A percentile compares a stretch with the other conserved stretches of the same genome.
Evolutionary conservation across 352 stramenopile species (phyloP).

Genomic region (Phytophthora melonis): DNA sequence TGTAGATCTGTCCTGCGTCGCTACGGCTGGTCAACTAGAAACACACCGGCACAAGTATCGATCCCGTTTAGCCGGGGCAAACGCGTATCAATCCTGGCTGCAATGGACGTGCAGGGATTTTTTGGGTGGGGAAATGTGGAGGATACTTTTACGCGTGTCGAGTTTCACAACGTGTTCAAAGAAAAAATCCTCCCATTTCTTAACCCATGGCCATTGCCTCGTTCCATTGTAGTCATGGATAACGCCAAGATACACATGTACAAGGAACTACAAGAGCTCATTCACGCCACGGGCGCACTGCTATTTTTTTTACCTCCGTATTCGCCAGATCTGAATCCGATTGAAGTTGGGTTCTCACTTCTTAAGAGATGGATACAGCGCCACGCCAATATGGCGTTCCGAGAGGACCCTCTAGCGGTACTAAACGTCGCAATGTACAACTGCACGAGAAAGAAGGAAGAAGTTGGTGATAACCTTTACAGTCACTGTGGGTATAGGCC

Average conservation of each 20-base stretch:
- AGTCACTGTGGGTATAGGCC: slow-evolving; percentile 24
- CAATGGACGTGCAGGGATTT: slow-evolving; percentile 23
- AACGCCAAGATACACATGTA: slow-evolving; percentile 90
- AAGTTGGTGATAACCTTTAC: slow-evolving; percentile 5
- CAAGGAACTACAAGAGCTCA: slow-evolving; percentile 91
- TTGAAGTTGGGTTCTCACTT: slow-evolving; percentile 7
- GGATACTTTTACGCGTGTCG: slow-evolving; percentile 69
- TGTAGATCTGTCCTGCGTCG: not conserved
- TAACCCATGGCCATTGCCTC: slow-evolving; percentile 82
- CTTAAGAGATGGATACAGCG: slow-evolving; percentile 12
- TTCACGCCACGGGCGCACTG: slow-evolving; percentile 94
- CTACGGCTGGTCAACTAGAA: not conserved
- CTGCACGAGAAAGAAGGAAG: slow-evolving; percentile 8
- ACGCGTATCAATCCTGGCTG: slow-evolving; percentile 25
- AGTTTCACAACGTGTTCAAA: slow-evolving; percentile 87
- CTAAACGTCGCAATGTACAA: slow-evolving; percentile 6
- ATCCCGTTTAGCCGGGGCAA: not conserved
- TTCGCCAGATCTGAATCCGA: slow-evolving; percentile 8
- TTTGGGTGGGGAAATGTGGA: slow-evolving; percentile 20
- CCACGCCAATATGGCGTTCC: slow-evolving; percentile 8
- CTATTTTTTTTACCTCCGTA: slow-evolving; percentile 25
- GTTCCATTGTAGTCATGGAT: slow-evolving; percentile 79
- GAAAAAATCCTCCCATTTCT: slow-evolving; percentile 81
- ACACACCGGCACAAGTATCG: not conserved
- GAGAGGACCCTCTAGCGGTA: not conserved